Evolutionary conservation across 2,329 filamentous ascomycete genomes (phyloP), one percentile per base, ranked within the genome.

Genomic region (Neonectria sp.): DNA sequence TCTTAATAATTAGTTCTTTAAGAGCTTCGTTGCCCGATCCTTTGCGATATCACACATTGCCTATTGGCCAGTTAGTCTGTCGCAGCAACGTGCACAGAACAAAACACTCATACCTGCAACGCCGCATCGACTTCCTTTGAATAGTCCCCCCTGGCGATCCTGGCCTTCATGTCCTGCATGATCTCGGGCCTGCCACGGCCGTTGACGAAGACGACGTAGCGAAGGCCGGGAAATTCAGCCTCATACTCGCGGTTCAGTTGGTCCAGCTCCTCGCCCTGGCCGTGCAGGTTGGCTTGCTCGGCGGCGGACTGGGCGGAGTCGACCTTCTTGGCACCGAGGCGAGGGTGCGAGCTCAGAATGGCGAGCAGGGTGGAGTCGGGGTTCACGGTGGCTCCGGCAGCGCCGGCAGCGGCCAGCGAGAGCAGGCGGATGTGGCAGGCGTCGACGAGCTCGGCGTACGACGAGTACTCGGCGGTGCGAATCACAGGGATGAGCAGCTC

Each of bases 201-300:
- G 78, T 97, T 95, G 63, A 98, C 95, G 79, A 97, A 98, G 21
- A 95, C 93, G 77, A 97, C 94, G 84, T 97, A 98, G 81, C 92
- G 87, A 77, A 98, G 79, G 0, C 95, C 94, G 0, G 94, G 94
- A 79, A 95, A 97, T 63, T 75, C 86, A n/a, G 83, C 83, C 80
- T 97, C 95, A 78, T 97, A 98, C 80, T 93, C 89, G 12, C 80
- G 81, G 77, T 98, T 98, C 74, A 97, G 80, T 33, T 76, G 78
- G 7, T 83, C 85, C 68, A 97, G 81, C 76, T 93, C 90, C 52
- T 89, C 88, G 21, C 82, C 84, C n/a, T 84, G 84, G 0, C 84
- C 86, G 63, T 92, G 88, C 68, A 98, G 81, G 75, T 93, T 90
- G 21, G 92, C 92, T 81, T 98, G 95, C 83, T 98, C 95, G 5